Evolutionary conservation across 768 basidiomycete species (phyloP), one percentile per base, ranked within the genome.

Genomic region (Lentinula sp.): DNA sequence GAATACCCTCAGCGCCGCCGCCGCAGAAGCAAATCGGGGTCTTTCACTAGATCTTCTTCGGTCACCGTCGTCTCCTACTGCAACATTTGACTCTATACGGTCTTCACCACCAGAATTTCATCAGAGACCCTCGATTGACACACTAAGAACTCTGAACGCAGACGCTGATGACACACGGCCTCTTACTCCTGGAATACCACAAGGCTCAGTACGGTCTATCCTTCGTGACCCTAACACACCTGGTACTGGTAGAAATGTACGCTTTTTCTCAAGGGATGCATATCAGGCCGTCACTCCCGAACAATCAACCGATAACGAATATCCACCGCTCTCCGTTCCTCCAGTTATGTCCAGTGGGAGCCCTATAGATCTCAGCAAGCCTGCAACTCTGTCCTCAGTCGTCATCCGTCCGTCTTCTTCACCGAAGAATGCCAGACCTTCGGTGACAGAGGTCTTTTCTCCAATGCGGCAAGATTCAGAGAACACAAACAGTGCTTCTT

Each of bases 231-330:
- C 80, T 3, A 85, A 85, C 51, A 87, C 88, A 0, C 89, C 89
- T 15, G 88, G 85, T 3, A 88, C 87, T 10, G 88, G 89, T n/a
- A 85, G 86, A 68, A 90, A 85, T 62, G 89, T 91, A 45, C 85
- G 89, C 6, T 90, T 91, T 74, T 89, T 90, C 71, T 84, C 88
- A 32, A 79, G 84, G 32, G 85, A 88, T 57, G 85, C 84, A 12
- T 86, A 81, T 74, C 85, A 80, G 63, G 75, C 82, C 23, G 83
- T 87, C 66, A 88, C 79, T 53, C 85, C 87, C n/a, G 85, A 90
- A 48, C 73, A 79, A 20, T 87, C 80, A 32, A 64, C 66, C 2
- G 78, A 79, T 72, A 53, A 28, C 61, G 54, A 65, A 66, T 62
- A 53, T 46, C 65, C 54, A 41, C 60, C 33, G 61, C 64, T 43